Base-by-base conservation (phyloP, 2,329 filamentous ascomycete species). In the Eurotiales sp. region DNA sequence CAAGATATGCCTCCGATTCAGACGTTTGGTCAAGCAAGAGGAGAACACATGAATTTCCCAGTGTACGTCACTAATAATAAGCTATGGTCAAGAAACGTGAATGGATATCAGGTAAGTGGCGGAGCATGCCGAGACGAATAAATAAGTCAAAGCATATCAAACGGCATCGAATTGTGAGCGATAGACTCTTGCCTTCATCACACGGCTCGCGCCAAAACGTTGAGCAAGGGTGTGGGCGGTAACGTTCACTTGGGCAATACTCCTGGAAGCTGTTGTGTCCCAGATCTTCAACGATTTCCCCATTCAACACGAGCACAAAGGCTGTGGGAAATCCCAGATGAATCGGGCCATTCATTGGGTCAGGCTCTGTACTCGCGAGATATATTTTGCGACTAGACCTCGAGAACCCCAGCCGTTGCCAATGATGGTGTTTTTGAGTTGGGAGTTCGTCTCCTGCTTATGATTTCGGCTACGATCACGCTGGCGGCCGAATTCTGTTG, bases 321-420 rank as follows among this genome's bases (percentile, higher is more conserved):
- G 8, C 36, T 3, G 36, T 43, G 46, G 34, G 21, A 7, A 17
- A 46, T 36, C 12, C 21, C 19, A 17, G 14, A 15, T 44, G 48
- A 53, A 55, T 60, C 45, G 58, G 52, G 23, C 29, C 22, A 14
- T 30, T 19, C 25, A 39, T 21, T 11, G 3, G 19, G 22, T 27
- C 30, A n/a, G n/a, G n/a, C n/a, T n/a, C n/a, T n/a, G 21, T 23
- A 17, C 17, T 22, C 40, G 22, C 41, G 19, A 14, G 36, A 15
- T 40, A 19, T 4, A 4, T 10, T 40, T 15, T 40, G 36, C 12
- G 36, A 40, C 14, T 40, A 19, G 36, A 40, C 4, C 4, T 12
- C 4, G 8, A 40, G 21, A 40, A 8, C 12, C 7, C 17, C 19
- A 15, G 15, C 36, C 4, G 12, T 3, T 5, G 14, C 4, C 4